phyloP scores from a whole-genome alignment of 768 basidiomycete species.

The Pleurotus eryngii region DNA sequence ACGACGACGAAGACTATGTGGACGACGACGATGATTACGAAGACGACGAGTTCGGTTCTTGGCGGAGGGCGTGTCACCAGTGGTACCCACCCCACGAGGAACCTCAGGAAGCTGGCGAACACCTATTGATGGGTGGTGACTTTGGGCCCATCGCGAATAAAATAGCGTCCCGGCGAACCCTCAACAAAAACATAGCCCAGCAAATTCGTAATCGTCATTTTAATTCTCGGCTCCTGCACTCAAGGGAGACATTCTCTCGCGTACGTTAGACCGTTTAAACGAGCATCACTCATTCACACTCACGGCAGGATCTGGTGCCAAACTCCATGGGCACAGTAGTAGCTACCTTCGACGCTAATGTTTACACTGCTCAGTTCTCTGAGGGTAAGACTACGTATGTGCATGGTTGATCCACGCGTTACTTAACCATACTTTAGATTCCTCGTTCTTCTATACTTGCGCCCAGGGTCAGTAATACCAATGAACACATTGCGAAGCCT shows the following conservation, averaged over 20 bases:
- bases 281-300: conserved; percentile 2
- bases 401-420: too few relatives aligned
- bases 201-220: conserved; percentile 41
- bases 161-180: conserved; percentile 35
- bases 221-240: conserved; percentile 26
- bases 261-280: conserved; percentile 35
- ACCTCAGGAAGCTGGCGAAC: conserved; percentile 60
- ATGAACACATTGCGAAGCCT: neutral
- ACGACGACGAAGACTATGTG: conserved; percentile 24
- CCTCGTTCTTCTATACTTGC: conserved; percentile 92
- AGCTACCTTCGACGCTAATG: conserved; percentile 65
- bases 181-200: conserved; percentile 44
- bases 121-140: conserved; percentile 71
- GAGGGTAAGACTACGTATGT: conserved; percentile 39
- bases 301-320: conserved; percentile 62
- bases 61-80: conserved; percentile 31
- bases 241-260: conserved; percentile 51
- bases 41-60: conserved; percentile 35
- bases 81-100: conserved; percentile 42
- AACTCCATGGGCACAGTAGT: conserved; percentile 82
- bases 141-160: conserved; percentile 68
- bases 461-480: conserved; percentile 56
- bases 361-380: conserved; percentile 86
- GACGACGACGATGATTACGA: conserved; percentile 28
- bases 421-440: conserved; percentile 43